phyloP scores from a whole-genome alignment of 306 rosid genomes.

The Malus sylvestris region DNA sequence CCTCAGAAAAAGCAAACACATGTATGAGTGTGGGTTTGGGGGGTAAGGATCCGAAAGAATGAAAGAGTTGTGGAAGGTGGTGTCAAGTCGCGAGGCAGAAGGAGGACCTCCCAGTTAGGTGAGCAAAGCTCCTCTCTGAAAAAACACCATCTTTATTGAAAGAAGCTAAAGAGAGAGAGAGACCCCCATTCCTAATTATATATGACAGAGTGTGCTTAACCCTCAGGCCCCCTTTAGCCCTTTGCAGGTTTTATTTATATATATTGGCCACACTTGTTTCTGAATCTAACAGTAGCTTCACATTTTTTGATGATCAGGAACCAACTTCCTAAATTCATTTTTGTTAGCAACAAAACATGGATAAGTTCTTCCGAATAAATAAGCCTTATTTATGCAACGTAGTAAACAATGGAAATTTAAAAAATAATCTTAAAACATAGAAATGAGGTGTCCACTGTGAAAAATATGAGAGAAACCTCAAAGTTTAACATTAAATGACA shows the following conservation, averaged over 20 bases:
- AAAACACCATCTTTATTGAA: constrained; percentile 45
- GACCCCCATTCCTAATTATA: constrained; percentile 39
- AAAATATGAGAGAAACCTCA: not conserved
- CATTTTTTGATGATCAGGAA: not conserved
- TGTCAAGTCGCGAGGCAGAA: constrained; percentile 57
- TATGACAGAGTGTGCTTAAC: not conserved
- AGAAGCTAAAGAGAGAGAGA: constrained; percentile 41
- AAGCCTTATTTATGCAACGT: not conserved
- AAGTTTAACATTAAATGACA: too few relatives aligned
- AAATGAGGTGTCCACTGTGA: not conserved
- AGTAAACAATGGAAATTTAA: not conserved
- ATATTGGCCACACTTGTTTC: not conserved
- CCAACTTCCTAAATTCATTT: not conserved
- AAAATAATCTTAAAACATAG: not conserved
- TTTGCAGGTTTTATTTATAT: constrained; percentile 10
- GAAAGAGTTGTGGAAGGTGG: constrained; percentile 25
- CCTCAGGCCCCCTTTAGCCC: not conserved
- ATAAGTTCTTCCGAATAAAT: not conserved
- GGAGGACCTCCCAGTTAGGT: constrained; percentile 21
- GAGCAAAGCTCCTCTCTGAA: constrained; percentile 10
- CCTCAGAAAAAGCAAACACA: constrained; percentile 23
- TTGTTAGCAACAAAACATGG: not conserved
- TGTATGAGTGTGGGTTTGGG: constrained; percentile 24
- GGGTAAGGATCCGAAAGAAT: constrained; percentile 27
- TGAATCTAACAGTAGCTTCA: not conserved